These are phyloP conservation scores for Phytophthora pistaciae DNA, from an alignment of 352 stramenopile genomes.

Conservation along the genomic window DNA sequence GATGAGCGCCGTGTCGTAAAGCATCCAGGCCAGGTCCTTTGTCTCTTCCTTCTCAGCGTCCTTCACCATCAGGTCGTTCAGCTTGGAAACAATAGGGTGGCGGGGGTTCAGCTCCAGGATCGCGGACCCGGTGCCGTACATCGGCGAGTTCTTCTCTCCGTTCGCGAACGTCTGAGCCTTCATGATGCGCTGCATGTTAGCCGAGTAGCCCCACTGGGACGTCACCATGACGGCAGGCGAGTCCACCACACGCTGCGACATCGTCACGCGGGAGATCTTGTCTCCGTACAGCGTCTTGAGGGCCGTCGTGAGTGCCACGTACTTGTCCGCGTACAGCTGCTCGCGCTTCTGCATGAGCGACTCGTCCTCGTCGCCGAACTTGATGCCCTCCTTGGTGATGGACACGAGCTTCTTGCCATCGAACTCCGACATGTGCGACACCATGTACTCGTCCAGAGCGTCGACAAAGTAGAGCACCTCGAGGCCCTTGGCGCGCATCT, in stretches of 20 bases:
- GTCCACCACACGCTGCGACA: conserved; percentile 95
- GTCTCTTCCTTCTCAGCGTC: conserved; percentile 86
- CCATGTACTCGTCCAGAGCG: conserved; percentile 98
- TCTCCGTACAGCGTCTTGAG: conserved; percentile 96
- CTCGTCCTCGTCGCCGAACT: conserved; percentile 99
- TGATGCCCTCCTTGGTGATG: conserved; percentile 98
- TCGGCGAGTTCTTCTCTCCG: conserved; percentile 49
- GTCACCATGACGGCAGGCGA: conserved; percentile 97
- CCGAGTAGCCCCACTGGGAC: conserved; percentile 97
- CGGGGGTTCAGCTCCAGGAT: conserved; percentile 99
- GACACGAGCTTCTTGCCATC: conserved; percentile 97
- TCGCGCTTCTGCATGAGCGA: conserved; percentile 94
- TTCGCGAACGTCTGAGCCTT: conserved; percentile 97
- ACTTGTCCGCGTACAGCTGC: conserved; percentile 97
- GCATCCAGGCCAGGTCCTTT: conserved; percentile 95
- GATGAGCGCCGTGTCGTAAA: conserved; percentile 98
- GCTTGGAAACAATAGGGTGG: conserved; percentile 98
- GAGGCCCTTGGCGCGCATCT: conserved; percentile 96
- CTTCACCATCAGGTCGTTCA: conserved; percentile 86
- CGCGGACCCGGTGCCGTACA: conserved; percentile 74
- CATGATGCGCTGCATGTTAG: conserved; percentile 99
- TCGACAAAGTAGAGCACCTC: conserved; percentile 99
- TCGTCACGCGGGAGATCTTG: conserved; percentile 96
- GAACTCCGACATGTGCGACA: conserved; percentile 95
- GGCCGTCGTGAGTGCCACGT: conserved; percentile 95